Evolutionary conservation across 83 land plant genomes (phyloP), one percentile per base, ranked within the genome.

Genomic region (Picea abies): DNA sequence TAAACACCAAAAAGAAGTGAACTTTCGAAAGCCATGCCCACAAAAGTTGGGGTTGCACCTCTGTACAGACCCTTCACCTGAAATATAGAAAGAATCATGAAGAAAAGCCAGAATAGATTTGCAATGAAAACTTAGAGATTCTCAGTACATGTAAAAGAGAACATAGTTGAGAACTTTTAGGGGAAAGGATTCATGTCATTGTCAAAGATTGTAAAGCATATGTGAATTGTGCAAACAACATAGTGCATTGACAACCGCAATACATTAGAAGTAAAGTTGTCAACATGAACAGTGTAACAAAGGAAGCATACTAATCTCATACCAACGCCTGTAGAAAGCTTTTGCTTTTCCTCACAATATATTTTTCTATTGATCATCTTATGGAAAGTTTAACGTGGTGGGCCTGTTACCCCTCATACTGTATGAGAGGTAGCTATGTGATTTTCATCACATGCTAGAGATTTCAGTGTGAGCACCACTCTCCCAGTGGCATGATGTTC

Each of bases 31-130:
- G 99, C 93, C 88, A 96, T 84, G 47, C 99, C 99, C 81, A 93
- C 83, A 82, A 97, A 97, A 26, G 99, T 94, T 69, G 99, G 87
- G 64, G 97, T 96, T 77, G 99, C 99, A 29, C 99, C 99, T 69
- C 84, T 91, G 84, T 97, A 97, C 41, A 97, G 92, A 65, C 99
- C 99, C 87, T 79, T 94, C 35, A 92, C 86, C 98, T 96, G 84
- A 61, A 62, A 20, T 64, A 79, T 44, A 22, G 78, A 87, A 65
- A 72, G 77, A 81, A 60, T 19, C 77, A 78, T 71, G 6, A 80
- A 3, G 25, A 35, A 35, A 64, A 39, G n/a, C 1, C 77, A 73
- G 77, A 39, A 12, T n/a, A 44, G 3, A 52, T 35, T 16, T 81
- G 17, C 32, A 22, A 41, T n/a, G 32, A 17, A 76, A 23, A 65